These are phyloP conservation scores for Cichorium intybus DNA, from an alignment of 140 eudicot genomes.

Conservation along the genomic window DNA sequence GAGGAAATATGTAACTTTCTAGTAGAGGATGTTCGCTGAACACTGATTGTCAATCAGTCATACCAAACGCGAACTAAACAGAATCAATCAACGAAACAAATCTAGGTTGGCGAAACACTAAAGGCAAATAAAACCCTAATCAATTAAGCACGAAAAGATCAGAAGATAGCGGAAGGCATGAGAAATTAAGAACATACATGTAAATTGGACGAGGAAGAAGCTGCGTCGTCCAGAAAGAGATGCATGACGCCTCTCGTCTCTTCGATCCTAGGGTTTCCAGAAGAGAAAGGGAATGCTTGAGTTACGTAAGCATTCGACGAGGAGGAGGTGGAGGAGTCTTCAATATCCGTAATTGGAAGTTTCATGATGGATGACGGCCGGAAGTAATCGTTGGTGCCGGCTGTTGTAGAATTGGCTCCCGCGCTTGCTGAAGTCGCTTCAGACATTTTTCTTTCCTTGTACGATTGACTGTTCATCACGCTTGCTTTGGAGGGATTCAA, in stretches of 20 bases:
- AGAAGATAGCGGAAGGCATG: background rate
- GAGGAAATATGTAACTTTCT: background rate
- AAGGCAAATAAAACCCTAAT: background rate
- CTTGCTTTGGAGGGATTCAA: background rate
- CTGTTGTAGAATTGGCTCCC: slow-evolving; percentile 31
- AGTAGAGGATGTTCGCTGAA: background rate
- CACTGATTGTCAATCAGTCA: background rate
- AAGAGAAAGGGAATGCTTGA: slow-evolving; percentile 67
- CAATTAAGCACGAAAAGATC: background rate
- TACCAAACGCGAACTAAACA: background rate
- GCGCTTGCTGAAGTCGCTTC: slow-evolving; percentile 67
- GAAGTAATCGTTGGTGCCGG: slow-evolving; percentile 43
- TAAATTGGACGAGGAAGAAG: slow-evolving; percentile 48
- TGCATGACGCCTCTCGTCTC: slow-evolving; percentile 86
- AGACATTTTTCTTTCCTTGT: slow-evolving; percentile 34
- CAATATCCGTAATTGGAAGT: slow-evolving; percentile 41
- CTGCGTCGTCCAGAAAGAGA: slow-evolving; percentile 53
- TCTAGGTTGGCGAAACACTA: background rate
- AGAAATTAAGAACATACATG: slow-evolving; percentile 31
- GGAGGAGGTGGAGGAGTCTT: slow-evolving; percentile 29
- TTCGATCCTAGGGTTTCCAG: slow-evolving; percentile 98
- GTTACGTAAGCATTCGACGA: slow-evolving; percentile 38
- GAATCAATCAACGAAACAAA: background rate
- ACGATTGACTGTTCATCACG: background rate
- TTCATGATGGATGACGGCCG: slow-evolving; percentile 38